Base-by-base conservation (phyloP, 106 monocot species). In the Alisma plantagoaquatica region DNA sequence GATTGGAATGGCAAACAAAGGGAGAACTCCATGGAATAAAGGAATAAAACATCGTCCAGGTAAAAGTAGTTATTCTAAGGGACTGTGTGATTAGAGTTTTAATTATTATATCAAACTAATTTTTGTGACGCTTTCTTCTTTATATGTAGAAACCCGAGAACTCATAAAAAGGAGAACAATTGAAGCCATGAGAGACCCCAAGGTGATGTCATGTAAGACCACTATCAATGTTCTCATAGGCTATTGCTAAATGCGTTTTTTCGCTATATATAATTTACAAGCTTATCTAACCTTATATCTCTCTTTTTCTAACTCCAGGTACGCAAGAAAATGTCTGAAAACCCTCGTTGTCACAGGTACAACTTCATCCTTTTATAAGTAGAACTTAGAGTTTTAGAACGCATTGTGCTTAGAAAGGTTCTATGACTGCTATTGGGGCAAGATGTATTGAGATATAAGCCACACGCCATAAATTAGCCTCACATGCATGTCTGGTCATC, bases 171-270 rank as follows among this genome's bases (percentile, higher is more conserved):
- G 59, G 66, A 72, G 73, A 58, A 91, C 91, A 27, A 75, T 78
- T 49, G 91, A 91, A 46, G 84, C 81, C 44, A 58, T 91, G 63
- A 91, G 81, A 49, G 72, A 84, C 32, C 91, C 84, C 71, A 85
- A 91, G 91, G 91, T 91, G 81, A 84, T 78, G 74, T 72, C 77
- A 73, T 84, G 84, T 77, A 81, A 84, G 80, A 79, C n/a, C n/a
- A n/a, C n/a, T n/a, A 77, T 60, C 60, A 65, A 51, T 73, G 60
- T 44, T 38, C 14, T n/a, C n/a, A n/a, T n/a, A n/a, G n/a, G n/a
- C n/a, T n/a, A n/a, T n/a, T n/a, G n/a, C n/a, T n/a, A n/a, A n/a
- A n/a, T n/a, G n/a, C n/a, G n/a, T n/a, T n/a, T n/a, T n/a, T n/a
- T n/a, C n/a, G n/a, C n/a, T n/a, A n/a, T n/a, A n/a, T n/a, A n/a